Conservation (phyloP, 768 basidiomycete genomes). For the Dioszegia hungarica region DNA sequence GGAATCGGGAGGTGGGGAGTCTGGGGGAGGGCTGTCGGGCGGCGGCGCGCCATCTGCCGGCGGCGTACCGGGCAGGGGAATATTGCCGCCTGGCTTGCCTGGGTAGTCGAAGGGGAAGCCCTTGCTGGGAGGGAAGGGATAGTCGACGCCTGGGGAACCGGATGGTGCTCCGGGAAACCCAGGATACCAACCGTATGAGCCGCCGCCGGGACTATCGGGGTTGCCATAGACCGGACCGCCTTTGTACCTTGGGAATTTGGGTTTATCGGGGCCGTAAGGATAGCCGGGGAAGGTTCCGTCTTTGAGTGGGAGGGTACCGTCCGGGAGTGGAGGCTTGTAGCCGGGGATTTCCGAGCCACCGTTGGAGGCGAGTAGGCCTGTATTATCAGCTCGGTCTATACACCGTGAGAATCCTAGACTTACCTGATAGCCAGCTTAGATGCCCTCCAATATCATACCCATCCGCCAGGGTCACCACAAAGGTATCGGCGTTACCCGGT, state of each 20-base stretch:
- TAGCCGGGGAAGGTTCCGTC: conserved; percentile 4
- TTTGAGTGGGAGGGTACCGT: conserved; percentile 1
- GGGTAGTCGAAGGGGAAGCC: conserved; percentile 3
- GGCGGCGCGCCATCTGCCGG: not conserved
- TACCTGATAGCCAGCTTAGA: conserved; percentile 4
- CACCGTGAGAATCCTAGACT: not conserved
- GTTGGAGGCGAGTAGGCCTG: not conserved
- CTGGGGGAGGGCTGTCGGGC: not conserved
- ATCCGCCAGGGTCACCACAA: conserved; percentile 7
- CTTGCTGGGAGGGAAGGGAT: not conserved
- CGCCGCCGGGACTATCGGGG: not conserved
- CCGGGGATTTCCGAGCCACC: conserved; percentile 1
- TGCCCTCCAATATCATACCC: not conserved
- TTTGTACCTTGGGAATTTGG: not conserved
- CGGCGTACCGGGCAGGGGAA: not conserved
- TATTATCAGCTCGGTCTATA: not conserved
- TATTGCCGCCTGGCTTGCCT: not conserved
- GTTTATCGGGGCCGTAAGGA: not conserved
- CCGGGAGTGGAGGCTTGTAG: not conserved
- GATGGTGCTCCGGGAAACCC: not conserved
- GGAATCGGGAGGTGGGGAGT: not conserved
- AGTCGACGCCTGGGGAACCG: conserved; percentile 1
- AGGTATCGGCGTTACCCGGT: conserved; percentile 7
- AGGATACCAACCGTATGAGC: conserved; percentile 4
- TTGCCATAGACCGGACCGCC: conserved; percentile 4